phyloP scores from a whole-genome alignment of 2,329 filamentous ascomycete species.

The Epichloe typhina region DNA sequence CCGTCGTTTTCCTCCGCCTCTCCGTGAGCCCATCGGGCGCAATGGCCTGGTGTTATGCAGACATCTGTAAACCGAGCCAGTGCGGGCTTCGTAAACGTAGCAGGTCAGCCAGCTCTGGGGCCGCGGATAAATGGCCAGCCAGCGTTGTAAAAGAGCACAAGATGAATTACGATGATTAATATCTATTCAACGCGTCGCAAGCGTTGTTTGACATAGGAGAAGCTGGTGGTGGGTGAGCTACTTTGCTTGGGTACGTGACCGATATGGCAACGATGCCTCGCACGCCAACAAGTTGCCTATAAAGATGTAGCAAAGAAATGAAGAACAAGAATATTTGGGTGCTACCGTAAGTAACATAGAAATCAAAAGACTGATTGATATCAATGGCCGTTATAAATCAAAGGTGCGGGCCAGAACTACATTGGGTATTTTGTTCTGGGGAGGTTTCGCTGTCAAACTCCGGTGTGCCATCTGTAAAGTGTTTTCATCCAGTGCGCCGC shows the following conservation, averaged over 20 bases:
- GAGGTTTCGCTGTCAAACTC: background rate
- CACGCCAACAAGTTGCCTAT: background rate
- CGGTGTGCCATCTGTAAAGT: background rate
- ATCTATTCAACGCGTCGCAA: background rate
- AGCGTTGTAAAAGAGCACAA: background rate
- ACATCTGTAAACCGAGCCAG: too few species aligned
- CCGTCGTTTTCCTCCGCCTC: too few species aligned
- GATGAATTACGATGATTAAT: background rate
- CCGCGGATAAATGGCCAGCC: background rate
- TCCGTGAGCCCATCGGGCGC: too few species aligned
- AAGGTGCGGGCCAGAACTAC: background rate
- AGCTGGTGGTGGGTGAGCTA: background rate
- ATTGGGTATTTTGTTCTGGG: background rate
- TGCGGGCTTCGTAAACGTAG: too few species aligned
- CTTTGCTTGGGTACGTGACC: background rate
- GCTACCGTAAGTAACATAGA: background rate
- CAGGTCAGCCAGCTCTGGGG: too few species aligned
- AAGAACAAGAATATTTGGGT: background rate
- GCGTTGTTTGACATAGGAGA: background rate
- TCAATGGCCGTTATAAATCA: background rate
- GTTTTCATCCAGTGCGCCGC: constrained; percentile 9
- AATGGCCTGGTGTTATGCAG: too few species aligned
- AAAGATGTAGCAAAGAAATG: background rate
- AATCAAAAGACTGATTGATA: background rate
- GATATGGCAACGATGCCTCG: background rate